A percentile compares a stretch with the other conserved stretches of the same genome.
These are phyloP conservation scores for Blastobotrys arbuscula DNA, from an alignment of 1,139 yeast genomes.

Conservation along the genomic window DNA sequence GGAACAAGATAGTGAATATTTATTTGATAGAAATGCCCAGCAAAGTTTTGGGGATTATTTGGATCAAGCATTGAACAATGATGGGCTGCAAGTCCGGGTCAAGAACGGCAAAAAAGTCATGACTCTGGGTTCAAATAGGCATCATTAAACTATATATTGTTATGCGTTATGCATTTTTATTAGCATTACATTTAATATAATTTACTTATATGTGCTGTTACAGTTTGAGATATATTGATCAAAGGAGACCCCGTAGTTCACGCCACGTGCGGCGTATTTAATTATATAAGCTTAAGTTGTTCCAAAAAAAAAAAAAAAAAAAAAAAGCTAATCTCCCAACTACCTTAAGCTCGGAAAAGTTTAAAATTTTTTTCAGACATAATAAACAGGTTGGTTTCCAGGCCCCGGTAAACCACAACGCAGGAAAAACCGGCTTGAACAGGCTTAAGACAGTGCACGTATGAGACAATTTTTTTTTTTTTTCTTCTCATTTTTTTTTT, in stretches of 20 bases:
- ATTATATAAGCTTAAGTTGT: too few relatives aligned
- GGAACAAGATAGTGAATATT: not conserved
- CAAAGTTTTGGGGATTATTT: constrained; percentile 2
- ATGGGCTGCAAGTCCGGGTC: not conserved
- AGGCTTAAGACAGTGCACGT: too few relatives aligned
- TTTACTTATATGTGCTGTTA: too few relatives aligned
- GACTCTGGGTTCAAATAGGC: not conserved
- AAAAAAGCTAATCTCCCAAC: too few relatives aligned
- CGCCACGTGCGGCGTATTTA: not conserved
- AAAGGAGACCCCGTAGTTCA: too few relatives aligned
- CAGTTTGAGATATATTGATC: too few relatives aligned
- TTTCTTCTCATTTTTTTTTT: too few relatives aligned
- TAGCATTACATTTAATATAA: too few relatives aligned
- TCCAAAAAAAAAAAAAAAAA: too few relatives aligned
- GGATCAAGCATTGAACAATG: not conserved
- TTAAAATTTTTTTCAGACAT: too few relatives aligned
- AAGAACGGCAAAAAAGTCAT: not conserved
- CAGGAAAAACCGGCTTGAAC: not conserved
- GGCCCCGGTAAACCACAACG: not conserved
- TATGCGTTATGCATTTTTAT: not conserved
- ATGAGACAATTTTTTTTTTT: too few relatives aligned
- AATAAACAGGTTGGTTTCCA: not conserved
- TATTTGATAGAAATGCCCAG: not conserved
- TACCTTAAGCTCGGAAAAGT: too few relatives aligned
- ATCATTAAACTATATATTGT: not conserved